Evolutionary conservation across 371 early-diverging fungal genomes (phyloP), one percentile per base, ranked within the genome.

Genomic region (Saksenaea oblongispora): DNA sequence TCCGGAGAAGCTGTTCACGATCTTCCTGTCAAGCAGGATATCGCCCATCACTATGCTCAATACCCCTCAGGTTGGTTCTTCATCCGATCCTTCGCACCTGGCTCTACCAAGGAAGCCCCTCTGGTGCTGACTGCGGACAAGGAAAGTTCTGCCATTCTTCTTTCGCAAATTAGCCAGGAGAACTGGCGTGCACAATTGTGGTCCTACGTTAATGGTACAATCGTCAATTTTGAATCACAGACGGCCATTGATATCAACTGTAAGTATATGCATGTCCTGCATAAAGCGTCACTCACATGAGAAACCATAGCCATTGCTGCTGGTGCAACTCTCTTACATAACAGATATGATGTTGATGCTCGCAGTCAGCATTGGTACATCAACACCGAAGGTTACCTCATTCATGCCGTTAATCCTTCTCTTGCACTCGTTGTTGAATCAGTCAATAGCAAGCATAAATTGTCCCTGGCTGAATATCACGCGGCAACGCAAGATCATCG

Each of bases 171-270:
- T 8, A 67, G 71, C 53, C 69, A 64, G 24, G 63, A 73, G 37
- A 37, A 74, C 15, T 80, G 81, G 81, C 74, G 72, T 41, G 9
- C 51, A 4, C 86, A 85, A 60, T 78, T 85, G 11, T 85, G 86
- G 86, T 62, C 79, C 5, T 81, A 73, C 62, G 61, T 73, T 37
- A 67, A 77, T 44, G 86, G 86, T 10, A 74, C 70, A 63, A 59
- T 85, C 42, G 71, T 82, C 39, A 85, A 83, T 64, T 84, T 81
- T 63, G 74, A 71, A 35, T 79, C 78, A 56, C 76, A 80, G 31
- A 69, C 80, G 47, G 78, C 72, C 0, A 67, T 85, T 53, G 69
- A 74, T 56, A 70, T 76, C 15, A 66, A 58, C 26, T 55, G 80
- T 76, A 79, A 69, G 64, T 66, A 18, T 44, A 26, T 54, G 37